A percentile compares a stretch with the other conserved stretches of the same genome.
These are phyloP conservation scores for Aspergillus steynii DNA, from an alignment of 495 filamentous ascomycete species.

Conservation along the genomic window DNA sequence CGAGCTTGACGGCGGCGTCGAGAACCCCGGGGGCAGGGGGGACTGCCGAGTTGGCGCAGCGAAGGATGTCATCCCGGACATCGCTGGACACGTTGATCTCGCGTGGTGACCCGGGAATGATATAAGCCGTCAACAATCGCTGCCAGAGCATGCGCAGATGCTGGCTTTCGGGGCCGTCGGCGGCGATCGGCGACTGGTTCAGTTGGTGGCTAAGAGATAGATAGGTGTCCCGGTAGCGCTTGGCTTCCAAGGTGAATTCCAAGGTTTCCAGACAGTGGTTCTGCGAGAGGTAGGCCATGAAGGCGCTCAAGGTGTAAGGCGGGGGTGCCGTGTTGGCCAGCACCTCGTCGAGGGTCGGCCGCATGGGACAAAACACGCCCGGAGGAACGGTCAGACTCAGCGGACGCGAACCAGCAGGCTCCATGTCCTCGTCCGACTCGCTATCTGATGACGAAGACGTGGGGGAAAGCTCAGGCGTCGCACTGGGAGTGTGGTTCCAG, in stretches of 20 bases:
- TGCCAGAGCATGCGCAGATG: constrained; percentile 75
- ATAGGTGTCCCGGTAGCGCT: constrained; percentile 82
- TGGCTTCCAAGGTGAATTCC: constrained; percentile 95
- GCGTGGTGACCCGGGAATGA: constrained; percentile 67
- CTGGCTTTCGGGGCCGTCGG: constrained; percentile 59
- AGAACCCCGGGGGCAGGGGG: constrained; percentile 79
- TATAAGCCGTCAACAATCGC: constrained; percentile 55
- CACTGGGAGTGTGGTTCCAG: constrained; percentile 41
- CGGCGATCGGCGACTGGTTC: constrained; percentile 38
- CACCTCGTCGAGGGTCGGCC: constrained; percentile 84
- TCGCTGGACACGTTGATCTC: constrained; percentile 91
- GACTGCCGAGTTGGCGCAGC: constrained; percentile 55
- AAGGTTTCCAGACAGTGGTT: constrained; percentile 97
- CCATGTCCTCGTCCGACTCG: constrained; percentile 60
- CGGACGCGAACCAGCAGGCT: constrained; percentile 55
- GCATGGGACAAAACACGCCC: constrained; percentile 67
- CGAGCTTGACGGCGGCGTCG: constrained; percentile 85
- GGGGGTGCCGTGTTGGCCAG: constrained; percentile 82
- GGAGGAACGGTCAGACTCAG: constrained; percentile 61
- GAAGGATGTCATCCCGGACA: constrained; percentile 78
- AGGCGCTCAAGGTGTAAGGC: constrained; percentile 90
- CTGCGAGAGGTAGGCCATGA: constrained; percentile 96
- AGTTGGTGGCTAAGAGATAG: constrained; percentile 51
- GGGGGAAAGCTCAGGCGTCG: constrained; percentile 47
- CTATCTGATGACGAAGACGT: constrained; percentile 43